Base-by-base conservation (phyloP, 768 basidiomycete species). In the Pisolithus sp. region DNA sequence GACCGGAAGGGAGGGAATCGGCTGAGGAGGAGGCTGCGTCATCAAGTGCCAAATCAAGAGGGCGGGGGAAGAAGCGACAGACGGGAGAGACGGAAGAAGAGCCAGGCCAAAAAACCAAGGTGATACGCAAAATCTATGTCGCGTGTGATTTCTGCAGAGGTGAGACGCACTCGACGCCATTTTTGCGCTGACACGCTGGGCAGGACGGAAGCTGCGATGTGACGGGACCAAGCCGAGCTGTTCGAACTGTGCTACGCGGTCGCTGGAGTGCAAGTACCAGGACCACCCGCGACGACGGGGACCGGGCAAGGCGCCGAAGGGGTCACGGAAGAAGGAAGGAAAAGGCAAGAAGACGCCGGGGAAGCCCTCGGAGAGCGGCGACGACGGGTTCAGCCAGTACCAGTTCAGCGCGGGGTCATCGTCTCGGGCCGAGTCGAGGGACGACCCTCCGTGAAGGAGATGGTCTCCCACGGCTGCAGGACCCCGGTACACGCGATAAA, bases 131-230 rank as follows among this genome's bases (percentile, higher is more conserved):
- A 57, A 69, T 68, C 53, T 68, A 68, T 42, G 59, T 89, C 34
- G 87, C 87, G 52, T 90, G 87, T 70, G 73, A 85, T 67, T 88
- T 88, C 65, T 90, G 87, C 71, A 76, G 87, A 77, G 76, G 87
- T 83, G 57, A 71, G 76, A 61, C 23, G 48, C 9, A 15, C 13
- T 48, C 37, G 38, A 39, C 20, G n/a, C n/a, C 26, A 24, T 31
- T 52, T 47, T 53, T 7, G 26, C 49, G 28, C 20, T 13, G 43
- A 39, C 5, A 18, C 6, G 20, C 24, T 18, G 49, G 39, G 39
- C 42, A 90, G 87, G 77, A 41, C 80, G 87, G 50, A 90, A 90
- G 66, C 77, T 90, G 51, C 76, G 80, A 23, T 90, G 88, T 68
- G 82, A 86, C 61, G 86, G 86, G 2, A 73, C 67, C 2, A 75